These are phyloP conservation scores for Blastobotrys serpentis DNA, from an alignment of 1,139 yeast species.

Conservation along the genomic window DNA sequence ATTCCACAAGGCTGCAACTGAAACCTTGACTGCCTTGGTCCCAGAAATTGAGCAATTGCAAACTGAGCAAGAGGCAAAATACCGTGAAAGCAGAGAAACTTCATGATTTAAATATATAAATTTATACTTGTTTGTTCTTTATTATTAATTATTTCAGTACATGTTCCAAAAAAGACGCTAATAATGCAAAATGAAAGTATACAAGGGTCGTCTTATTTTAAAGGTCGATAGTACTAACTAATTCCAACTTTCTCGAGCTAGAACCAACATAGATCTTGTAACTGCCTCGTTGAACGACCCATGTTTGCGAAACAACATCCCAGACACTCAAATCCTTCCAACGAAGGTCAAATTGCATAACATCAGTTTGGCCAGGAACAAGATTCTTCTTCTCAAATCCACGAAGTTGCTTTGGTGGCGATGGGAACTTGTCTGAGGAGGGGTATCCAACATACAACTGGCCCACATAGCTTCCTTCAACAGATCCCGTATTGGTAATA, in stretches of 20 bases:
- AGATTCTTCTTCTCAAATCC: slow-evolving; percentile 60
- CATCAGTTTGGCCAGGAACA: slow-evolving; percentile 44
- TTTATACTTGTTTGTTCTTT: neutral
- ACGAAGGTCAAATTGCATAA: slow-evolving; percentile 48
- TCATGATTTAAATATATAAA: slow-evolving; percentile 17
- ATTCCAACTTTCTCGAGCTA: slow-evolving; percentile 53
- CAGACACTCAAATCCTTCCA: slow-evolving; percentile 60
- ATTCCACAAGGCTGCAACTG: slow-evolving; percentile 75
- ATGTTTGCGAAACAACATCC: slow-evolving; percentile 58
- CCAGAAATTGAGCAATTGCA: slow-evolving; percentile 63
- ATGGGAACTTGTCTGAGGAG: slow-evolving; percentile 40
- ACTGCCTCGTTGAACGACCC: slow-evolving; percentile 60
- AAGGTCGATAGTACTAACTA: slow-evolving; percentile 27
- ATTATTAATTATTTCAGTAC: slow-evolving; percentile 2
- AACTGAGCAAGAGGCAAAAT: slow-evolving; percentile 49
- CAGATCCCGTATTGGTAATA: slow-evolving; percentile 52
- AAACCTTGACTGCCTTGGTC: slow-evolving; percentile 63
- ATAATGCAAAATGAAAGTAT: too few species aligned
- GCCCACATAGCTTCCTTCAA: slow-evolving; percentile 54
- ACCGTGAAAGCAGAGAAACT: slow-evolving; percentile 38
- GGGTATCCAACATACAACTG: slow-evolving; percentile 62
- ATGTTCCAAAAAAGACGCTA: too few species aligned
- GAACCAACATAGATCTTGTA: slow-evolving; percentile 55
- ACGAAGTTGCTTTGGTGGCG: slow-evolving; percentile 55
- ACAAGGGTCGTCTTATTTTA: too few species aligned